Evolutionary conservation across 768 basidiomycete genomes (phyloP).

Genomic region (Tylopilus balloui): DNA sequence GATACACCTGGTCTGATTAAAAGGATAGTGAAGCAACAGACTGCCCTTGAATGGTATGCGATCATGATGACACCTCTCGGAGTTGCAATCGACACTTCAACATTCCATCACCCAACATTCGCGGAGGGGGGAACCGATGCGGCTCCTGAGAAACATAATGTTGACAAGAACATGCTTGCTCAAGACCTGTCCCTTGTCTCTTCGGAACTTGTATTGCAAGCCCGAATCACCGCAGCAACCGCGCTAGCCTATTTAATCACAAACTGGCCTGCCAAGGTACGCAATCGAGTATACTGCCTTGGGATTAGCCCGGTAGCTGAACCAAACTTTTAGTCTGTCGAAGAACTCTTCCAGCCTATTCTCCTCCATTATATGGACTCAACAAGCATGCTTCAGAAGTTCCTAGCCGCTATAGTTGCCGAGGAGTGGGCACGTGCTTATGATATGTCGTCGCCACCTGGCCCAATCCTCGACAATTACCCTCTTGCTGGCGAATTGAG

Average conservation of each 20-base stretch:
- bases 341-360: slow-evolving; percentile 69
- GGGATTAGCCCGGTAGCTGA: background rate
- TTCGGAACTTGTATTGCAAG: slow-evolving; percentile 70
- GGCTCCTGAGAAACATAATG: slow-evolving; percentile 72
- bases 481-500: slow-evolving; percentile 65
- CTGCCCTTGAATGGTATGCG: slow-evolving; percentile 79
- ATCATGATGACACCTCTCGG: slow-evolving; percentile 89
- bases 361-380: slow-evolving; percentile 80
- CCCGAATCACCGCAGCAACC: slow-evolving; percentile 71
- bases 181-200: slow-evolving; percentile 86
- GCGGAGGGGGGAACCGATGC: slow-evolving; percentile 42
- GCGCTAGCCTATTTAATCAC: slow-evolving; percentile 70
- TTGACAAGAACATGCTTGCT: slow-evolving; percentile 91
- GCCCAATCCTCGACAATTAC: slow-evolving; percentile 51
- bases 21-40: slow-evolving; percentile 49
- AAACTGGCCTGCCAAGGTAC: slow-evolving; percentile 62
- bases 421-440: slow-evolving; percentile 86
- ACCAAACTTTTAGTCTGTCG: slow-evolving; percentile 37
- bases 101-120: slow-evolving; percentile 64
- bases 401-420: slow-evolving; percentile 77
- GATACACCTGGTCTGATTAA: slow-evolving; percentile 46
- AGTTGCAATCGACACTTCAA: slow-evolving; percentile 60
- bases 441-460: slow-evolving; percentile 32
- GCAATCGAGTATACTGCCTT: background rate
- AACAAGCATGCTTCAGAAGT: slow-evolving; percentile 86